Conservation (phyloP, 768 basidiomycete species). For the Boletus eberwhitei region DNA sequence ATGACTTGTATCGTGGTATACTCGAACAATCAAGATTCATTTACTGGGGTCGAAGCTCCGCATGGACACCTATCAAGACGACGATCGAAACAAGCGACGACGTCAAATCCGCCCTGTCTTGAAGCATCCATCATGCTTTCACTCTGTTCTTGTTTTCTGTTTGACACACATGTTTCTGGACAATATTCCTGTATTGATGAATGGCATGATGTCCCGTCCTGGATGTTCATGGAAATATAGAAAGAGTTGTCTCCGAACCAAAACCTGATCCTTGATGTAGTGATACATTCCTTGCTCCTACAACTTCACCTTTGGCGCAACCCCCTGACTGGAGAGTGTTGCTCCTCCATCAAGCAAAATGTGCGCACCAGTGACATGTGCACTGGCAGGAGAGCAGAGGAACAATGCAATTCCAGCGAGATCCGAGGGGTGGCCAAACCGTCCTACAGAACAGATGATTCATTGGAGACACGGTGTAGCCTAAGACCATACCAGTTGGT, state of each 20-base stretch:
- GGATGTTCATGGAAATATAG: background rate
- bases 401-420: slow-evolving; percentile 71
- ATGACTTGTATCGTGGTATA: slow-evolving; percentile 58
- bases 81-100: slow-evolving; percentile 17
- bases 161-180: background rate
- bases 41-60: slow-evolving; percentile 23
- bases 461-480: background rate
- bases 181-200: slow-evolving; percentile 1
- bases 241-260: background rate
- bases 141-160: background rate
- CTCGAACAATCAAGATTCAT: slow-evolving; percentile 54
- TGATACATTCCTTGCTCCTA: slow-evolving; percentile 6
- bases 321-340: slow-evolving; percentile 14
- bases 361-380: slow-evolving; percentile 73
- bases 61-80: slow-evolving; percentile 13
- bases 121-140: background rate
- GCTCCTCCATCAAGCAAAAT: slow-evolving; percentile 69
- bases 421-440: slow-evolving; percentile 61
- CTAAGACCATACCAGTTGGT: slow-evolving; percentile 53
- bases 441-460: slow-evolving; percentile 40
- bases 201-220: background rate
- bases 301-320: slow-evolving; percentile 27
- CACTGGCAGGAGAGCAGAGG: slow-evolving; percentile 65
- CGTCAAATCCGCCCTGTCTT: background rate
- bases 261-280: background rate